Conservation (phyloP, 2,329 filamentous ascomycete species). For the Fusarium sp. region DNA sequence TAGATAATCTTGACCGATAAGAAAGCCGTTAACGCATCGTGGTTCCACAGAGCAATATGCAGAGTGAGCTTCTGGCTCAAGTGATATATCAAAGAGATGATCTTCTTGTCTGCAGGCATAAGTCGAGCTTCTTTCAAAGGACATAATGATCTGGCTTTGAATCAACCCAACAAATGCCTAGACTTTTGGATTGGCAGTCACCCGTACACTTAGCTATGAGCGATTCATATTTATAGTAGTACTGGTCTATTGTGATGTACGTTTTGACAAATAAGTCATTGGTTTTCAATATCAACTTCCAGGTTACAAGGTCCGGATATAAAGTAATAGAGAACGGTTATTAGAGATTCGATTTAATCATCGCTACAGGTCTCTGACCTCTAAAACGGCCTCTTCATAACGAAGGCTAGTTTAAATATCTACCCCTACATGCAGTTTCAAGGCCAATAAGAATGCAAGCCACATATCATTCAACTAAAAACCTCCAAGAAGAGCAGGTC, state of each 20-base stretch:
- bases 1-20: constrained; percentile 3
- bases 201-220: not conserved
- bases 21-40: not conserved
- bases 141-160: not conserved
- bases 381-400: not conserved
- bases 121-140: not conserved
- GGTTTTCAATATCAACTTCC: no score
- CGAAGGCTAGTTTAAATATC: not conserved
- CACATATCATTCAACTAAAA: no score
- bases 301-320: not conserved
- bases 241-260: no score
- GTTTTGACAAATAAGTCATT: no score
- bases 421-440: no score
- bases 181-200: not conserved
- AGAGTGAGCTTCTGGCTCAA: not conserved
- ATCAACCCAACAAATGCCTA: not conserved
- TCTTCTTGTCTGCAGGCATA: not conserved
- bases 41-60: not conserved
- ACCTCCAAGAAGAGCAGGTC: no score
- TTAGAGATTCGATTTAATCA: not conserved
- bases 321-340: not conserved
- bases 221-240: not conserved
- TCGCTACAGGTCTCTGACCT: not conserved
- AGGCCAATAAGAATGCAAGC: no score
- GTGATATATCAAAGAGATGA: no score